Percentiles rank a stretch among this genome's conserved stretches.
phyloP scores from a whole-genome alignment of 1,284 basidiomycete species.

The Boletus sp. region DNA sequence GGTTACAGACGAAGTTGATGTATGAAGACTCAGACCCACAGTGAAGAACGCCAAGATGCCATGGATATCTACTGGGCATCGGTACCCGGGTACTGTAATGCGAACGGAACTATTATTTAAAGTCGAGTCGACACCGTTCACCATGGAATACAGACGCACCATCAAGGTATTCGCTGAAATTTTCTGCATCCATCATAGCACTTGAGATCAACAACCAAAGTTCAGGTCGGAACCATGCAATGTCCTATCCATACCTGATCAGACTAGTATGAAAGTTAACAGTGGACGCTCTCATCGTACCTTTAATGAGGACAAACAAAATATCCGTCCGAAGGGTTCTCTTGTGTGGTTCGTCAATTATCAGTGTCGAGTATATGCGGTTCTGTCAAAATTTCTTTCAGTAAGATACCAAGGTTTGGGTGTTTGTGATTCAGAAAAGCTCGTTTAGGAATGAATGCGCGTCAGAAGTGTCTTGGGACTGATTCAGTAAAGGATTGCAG shows the following conservation, averaged over 20 bases:
- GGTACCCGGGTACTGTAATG: conserved; percentile 87
- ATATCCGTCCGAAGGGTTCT: too few species aligned
- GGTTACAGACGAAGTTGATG: not conserved
- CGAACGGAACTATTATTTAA: conserved; percentile 4
- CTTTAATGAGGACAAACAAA: too few species aligned
- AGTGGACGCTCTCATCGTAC: conserved; percentile 38
- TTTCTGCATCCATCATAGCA: conserved; percentile 95
- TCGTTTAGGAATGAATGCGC: conserved; percentile 81
- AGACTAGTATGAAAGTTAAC: conserved; percentile 13
- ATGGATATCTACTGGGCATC: conserved; percentile 98
- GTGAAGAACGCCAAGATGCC: conserved; percentile 99
- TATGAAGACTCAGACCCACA: conserved; percentile 46
- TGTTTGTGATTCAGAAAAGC: conserved; percentile 92
- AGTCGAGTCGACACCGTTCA: conserved; percentile 41
- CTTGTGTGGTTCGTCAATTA: too few species aligned
- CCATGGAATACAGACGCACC: conserved; percentile 92
- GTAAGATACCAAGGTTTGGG: conserved; percentile 99
- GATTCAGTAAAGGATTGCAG: conserved; percentile 77
- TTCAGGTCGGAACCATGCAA: conserved; percentile 95
- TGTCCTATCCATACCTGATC: conserved; percentile 64
- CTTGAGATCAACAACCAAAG: conserved; percentile 90
- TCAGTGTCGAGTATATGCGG: too few species aligned
- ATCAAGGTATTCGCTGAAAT: conserved; percentile 97
- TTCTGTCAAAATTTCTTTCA: conserved; percentile 78
- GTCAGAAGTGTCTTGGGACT: conserved; percentile 79